These are phyloP conservation scores for Carex pumila DNA, from an alignment of 176 grass and related monocot species.

Conservation along the genomic window DNA sequence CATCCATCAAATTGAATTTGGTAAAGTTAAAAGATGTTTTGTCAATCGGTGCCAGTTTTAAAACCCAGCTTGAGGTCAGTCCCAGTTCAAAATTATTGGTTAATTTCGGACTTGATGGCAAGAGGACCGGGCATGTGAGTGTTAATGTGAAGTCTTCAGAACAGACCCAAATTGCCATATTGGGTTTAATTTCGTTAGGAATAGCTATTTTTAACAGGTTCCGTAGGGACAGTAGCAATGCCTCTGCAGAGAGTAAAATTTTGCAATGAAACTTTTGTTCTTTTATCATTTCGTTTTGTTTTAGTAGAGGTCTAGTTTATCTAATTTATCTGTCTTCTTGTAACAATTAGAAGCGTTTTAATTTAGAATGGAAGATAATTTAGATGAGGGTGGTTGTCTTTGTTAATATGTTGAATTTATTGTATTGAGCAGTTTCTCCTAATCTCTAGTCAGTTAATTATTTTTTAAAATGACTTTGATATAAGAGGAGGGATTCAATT, in stretches of 20 bases:
- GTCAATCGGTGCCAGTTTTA: slow-evolving; percentile 51
- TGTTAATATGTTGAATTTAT: neutral
- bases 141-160: slow-evolving; percentile 65
- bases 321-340: neutral
- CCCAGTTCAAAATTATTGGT: slow-evolving; percentile 44
- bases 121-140: slow-evolving; percentile 55
- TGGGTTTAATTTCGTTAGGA: slow-evolving; percentile 54
- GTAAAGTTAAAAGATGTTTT: slow-evolving; percentile 55
- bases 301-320: neutral
- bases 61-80: slow-evolving; percentile 58
- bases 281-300: neutral
- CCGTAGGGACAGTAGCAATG: slow-evolving; percentile 9
- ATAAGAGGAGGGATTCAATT: no score
- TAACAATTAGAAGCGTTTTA: neutral
- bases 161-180: slow-evolving; percentile 53
- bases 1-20: slow-evolving; percentile 55
- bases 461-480: neutral
- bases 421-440: neutral
- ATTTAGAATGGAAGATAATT: neutral
- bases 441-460: neutral
- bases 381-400: neutral
- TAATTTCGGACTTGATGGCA: slow-evolving; percentile 68
- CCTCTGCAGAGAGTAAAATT: neutral
- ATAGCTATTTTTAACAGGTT: slow-evolving; percentile 57
- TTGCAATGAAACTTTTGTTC: neutral